These are phyloP conservation scores for Ganoderma meredithae DNA, from an alignment of 1,284 basidiomycete species.

Conservation along the genomic window DNA sequence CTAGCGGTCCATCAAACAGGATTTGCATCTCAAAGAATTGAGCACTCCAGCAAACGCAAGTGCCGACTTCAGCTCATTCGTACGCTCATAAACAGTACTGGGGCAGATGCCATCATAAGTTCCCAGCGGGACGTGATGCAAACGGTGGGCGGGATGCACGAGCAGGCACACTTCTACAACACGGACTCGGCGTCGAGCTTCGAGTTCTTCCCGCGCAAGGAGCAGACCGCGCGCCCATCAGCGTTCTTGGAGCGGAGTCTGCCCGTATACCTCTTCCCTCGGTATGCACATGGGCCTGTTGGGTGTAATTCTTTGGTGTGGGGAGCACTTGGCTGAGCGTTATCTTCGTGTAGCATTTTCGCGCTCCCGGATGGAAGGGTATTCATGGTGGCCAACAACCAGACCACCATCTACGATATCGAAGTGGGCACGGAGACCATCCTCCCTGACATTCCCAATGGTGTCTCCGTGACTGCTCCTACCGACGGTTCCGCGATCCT, in stretches of 20 bases:
- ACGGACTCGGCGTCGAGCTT: conserved; percentile 52
- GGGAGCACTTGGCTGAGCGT: neutral
- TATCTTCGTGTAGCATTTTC: conserved; percentile 24
- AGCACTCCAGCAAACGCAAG: too few relatives aligned
- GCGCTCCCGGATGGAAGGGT: conserved; percentile 46
- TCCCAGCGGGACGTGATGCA: too few relatives aligned
- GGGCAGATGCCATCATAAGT: too few relatives aligned
- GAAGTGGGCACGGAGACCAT: conserved; percentile 45
- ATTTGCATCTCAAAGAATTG: too few relatives aligned
- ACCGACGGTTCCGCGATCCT: conserved; percentile 53
- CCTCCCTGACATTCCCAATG: conserved; percentile 54
- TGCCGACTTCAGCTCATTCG: too few relatives aligned
- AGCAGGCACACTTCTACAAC: conserved; percentile 46
- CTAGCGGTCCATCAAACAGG: too few relatives aligned
- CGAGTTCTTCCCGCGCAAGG: conserved; percentile 62
- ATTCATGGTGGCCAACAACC: conserved; percentile 53
- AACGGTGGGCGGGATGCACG: conserved; percentile 47
- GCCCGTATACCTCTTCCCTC: conserved; percentile 35
- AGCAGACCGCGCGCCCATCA: conserved; percentile 51
- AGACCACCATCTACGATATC: conserved; percentile 38
- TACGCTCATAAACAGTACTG: too few relatives aligned
- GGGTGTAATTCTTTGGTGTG: neutral
- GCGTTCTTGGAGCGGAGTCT: conserved; percentile 48
- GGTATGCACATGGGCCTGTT: conserved; percentile 17
- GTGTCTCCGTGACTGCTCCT: conserved; percentile 50